Base-by-base conservation (phyloP, 1,284 basidiomycete genomes). In the Vanrija pseudolonga region DNA sequence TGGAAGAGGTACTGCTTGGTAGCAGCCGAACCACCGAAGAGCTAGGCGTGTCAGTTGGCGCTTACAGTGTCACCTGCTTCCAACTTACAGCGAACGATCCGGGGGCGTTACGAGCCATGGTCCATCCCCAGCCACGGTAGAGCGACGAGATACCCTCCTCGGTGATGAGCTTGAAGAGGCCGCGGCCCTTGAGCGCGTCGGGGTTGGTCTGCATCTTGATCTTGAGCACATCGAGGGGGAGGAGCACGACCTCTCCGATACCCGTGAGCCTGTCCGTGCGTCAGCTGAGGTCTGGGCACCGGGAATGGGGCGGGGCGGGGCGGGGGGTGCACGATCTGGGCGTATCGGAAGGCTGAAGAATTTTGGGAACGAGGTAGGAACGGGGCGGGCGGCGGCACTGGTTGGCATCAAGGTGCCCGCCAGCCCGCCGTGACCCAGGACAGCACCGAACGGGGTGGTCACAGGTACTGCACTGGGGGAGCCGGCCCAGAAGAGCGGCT, bases 41-140 rank as follows among this genome's bases (percentile, higher is more conserved):
- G 86, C 90, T 93, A 18, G 2, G 32, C 1, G 1, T 6, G 51
- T 52, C 45, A 51, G 36, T 47, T 11, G 15, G 22, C 26, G 22
- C 18, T n/a, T n/a, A n/a, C n/a, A n/a, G n/a, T n/a, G n/a, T n/a
- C n/a, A n/a, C n/a, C n/a, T n/a, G n/a, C 19, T n/a, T n/a, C 18
- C 43, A 6, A 80, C 88, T 59, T 68, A 92, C 90, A 51, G 95
- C 92, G 66, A 98, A 98, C 52, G 84, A 87, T 15, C 95, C 95
- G 3, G 95, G 95, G 2, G 95, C 95, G 72, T 98, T 98, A 54
- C 95, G 85, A 1, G 93, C 94, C 81, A 97, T 90, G 37, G 95
- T 98, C 95, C 95, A 98, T 52, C 94, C 95, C 90, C 93, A 97
- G 39, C 95, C 95, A 62, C 93, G 86, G 79, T 98, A 98, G 38